Evolutionary conservation across 2,329 filamentous ascomycete species (phyloP), one percentile per base, ranked within the genome.

Genomic region (Aspergillus sp.): DNA sequence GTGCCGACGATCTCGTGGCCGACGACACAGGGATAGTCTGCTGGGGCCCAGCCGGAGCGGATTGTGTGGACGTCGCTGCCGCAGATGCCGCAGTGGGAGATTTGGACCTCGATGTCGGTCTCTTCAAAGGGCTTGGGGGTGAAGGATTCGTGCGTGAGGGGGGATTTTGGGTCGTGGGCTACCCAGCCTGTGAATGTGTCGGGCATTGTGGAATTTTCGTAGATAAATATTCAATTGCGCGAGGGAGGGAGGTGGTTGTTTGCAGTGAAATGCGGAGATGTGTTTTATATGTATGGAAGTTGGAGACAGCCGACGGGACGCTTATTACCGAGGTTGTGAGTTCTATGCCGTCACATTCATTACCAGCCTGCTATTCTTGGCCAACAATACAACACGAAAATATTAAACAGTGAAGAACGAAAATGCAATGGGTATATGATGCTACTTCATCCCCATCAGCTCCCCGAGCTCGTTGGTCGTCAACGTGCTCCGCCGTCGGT

Each of bases 21-120:
- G 24, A 86, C 83, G 42, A 83, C 82, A 40, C 84, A 74, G 34
- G 77, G 77, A 57, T 78, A 79, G 56, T 73, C 67, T 3, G 73
- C 63, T 12, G 73, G 72, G 2, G 63, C 72, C 77, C 73, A 78
- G 63, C 74, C 85, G 2, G 82, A 83, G 39, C 80, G 77, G 3
- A 88, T 75, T 4, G 76, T 81, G 72, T 88, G 85, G 13, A 87
- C 59, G 60, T 88, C 86, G 8, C 83, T 82, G 59, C 85, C 86
- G 70, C 86, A 89, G 65, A 89, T 82, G 50, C 86, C 86, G 66
- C 85, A 88, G 75, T 88, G 85, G 3, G 83, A 82, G 61, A 89
- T 75, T 66, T 83, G 78, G 64, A 89, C 86, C 66, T 89, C 86
- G 54, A 89, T 76, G 61, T 89, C 86, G n/a, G 78, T 82, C 66